Percentiles rank a stretch among this genome's conserved stretches.
Conservation (phyloP, 106 monocot genomes). For the Chionographis japonica region DNA sequence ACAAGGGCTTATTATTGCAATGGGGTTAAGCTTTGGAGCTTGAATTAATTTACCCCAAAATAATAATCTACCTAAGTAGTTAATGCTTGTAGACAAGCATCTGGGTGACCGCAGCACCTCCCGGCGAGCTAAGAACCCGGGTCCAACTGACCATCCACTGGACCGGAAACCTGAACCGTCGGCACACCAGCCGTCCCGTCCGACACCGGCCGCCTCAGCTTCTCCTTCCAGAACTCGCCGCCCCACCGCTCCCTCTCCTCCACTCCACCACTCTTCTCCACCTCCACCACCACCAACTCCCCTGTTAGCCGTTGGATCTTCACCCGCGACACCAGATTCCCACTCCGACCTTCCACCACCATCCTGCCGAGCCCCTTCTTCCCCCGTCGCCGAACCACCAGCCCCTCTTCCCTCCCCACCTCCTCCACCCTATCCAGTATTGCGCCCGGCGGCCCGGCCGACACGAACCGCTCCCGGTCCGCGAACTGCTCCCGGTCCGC, state of each 20-base stretch:
- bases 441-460: conserved; percentile 11
- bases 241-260: background rate
- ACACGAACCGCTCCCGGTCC: conserved; percentile 24
- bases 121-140: too few species aligned
- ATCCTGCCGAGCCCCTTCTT: conserved; percentile 9
- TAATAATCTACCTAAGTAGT: too few species aligned
- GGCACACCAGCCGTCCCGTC: background rate
- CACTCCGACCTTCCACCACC: conserved; percentile 21
- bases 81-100: too few species aligned
- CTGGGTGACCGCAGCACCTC: too few species aligned
- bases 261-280: conserved; percentile 8
- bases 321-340: conserved; percentile 20
- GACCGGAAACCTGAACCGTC: too few species aligned
- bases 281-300: conserved; percentile 24
- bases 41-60: too few species aligned
- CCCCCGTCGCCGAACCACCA: background rate
- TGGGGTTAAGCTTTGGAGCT: too few species aligned
- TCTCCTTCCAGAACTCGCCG: conserved; percentile 13
- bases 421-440: conserved; percentile 21
- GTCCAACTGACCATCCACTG: too few species aligned
- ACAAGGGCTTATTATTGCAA: too few species aligned
- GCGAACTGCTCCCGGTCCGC: conserved; percentile 22
- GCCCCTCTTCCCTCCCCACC: conserved; percentile 8
- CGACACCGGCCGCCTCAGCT: conserved; percentile 3
- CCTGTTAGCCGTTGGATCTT: conserved; percentile 10